These are phyloP conservation scores for Aegilops sharonensis DNA, from an alignment of 176 grass and related monocot genomes.

Conservation along the genomic window DNA sequence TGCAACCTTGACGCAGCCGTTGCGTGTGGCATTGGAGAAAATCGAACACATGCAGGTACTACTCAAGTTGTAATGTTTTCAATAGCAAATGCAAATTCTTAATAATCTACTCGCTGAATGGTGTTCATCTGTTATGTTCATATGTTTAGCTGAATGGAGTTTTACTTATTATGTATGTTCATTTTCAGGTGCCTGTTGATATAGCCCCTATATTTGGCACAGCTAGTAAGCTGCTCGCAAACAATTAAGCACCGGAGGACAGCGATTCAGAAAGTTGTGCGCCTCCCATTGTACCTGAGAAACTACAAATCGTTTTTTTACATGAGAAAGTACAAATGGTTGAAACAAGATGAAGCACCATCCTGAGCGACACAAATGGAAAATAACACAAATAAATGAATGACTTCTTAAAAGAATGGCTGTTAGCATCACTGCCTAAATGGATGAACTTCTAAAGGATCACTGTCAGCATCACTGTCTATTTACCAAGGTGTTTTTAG, in stretches of 20 bases:
- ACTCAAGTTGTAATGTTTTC: background rate
- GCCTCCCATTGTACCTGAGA: background rate
- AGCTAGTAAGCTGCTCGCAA: conserved; percentile 53
- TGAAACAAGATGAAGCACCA: background rate
- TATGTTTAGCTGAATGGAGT: background rate
- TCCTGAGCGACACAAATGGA: background rate
- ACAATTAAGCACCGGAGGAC: background rate
- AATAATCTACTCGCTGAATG: background rate
- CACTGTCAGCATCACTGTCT: too few relatives aligned
- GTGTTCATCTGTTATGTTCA: background rate
- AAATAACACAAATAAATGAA: background rate
- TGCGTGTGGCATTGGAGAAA: conserved; percentile 71
- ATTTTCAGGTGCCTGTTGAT: conserved; percentile 81
- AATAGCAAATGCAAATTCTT: background rate
- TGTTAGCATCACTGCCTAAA: background rate
- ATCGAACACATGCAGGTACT: conserved; percentile 78
- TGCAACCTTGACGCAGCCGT: conserved; percentile 73
- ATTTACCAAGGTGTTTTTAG: background rate
- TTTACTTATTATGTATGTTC: background rate
- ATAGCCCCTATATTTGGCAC: conserved; percentile 57
- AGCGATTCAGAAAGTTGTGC: background rate
- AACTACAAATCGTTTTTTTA: background rate
- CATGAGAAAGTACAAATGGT: background rate
- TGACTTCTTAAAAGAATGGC: background rate
- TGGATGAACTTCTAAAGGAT: too few relatives aligned